Evolutionary conservation across 768 basidiomycete genomes (phyloP), one percentile per base, ranked within the genome.

Genomic region (Termitomyces sp.): DNA sequence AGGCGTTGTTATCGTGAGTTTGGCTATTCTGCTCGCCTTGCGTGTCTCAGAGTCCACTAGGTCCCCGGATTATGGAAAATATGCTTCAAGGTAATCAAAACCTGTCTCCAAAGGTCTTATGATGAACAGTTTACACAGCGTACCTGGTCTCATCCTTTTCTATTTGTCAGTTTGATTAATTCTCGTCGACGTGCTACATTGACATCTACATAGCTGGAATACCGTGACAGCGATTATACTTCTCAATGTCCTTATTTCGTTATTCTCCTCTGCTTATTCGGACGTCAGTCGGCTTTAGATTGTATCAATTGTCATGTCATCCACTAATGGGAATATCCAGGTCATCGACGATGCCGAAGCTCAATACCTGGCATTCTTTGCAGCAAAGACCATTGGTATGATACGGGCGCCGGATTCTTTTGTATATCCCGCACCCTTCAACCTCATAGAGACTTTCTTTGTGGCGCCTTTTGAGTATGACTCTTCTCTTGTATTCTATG

Each of bases 361-460:
- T 22, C 86, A 97, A 75, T 95, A 92, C 69, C 77, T 97, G 45
- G 82, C 91, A 4, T 95, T 93, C 75, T 97, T 93, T 69, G 92
- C 95, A 2, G 78, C 80, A 64, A 96, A 96, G 75, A 90, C 93
- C 3, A 70, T 92, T 47, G 80, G 81, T 15, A 90, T 92, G 91
- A 89, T 92, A 57, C 75, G 92, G 48, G 91, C 92, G 1, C 92
- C 92, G 5, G 91, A 93, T 71, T 81, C 83, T n/a, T 90, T 76
- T 60, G 86, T 92, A 51, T 95, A 94, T 69, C 92, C 93, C 33
- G 90, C 94, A 0, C 95, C 95, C 1, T 95, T 96, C 78, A 97
- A 96, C 69, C 74, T 97, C 28, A 73, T 95, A 59, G 95, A 98
- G 72, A 75, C 78, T 0, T 69, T 93, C 67, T 73, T 96, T 29